Evolutionary conservation across 129 eudicot genomes (phyloP).

Genomic region (Oenanthe sinensis): DNA sequence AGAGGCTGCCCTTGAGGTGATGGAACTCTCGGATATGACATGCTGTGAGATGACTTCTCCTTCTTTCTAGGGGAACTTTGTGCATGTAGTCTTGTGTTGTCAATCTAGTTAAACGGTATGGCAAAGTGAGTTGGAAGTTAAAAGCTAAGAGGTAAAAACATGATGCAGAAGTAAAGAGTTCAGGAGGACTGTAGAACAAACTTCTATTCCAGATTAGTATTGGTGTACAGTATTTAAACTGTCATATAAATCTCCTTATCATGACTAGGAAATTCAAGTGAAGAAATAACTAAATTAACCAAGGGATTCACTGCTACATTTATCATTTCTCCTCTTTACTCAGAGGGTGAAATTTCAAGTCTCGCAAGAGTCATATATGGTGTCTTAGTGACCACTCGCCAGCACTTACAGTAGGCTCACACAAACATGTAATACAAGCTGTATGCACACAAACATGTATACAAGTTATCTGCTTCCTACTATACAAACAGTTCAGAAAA

Average conservation of each 20-base stretch:
- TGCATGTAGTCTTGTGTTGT: conserved; percentile 12
- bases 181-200: not conserved
- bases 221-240: not conserved
- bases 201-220: not conserved
- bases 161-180: not conserved
- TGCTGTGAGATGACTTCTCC: conserved; percentile 35
- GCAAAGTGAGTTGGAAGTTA: not conserved
- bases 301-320: too few species aligned
- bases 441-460: not conserved
- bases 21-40: conserved; percentile 51
- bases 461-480: not conserved
- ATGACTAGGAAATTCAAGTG: too few species aligned
- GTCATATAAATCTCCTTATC: not conserved
- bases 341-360: too few species aligned
- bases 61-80: conserved; percentile 15
- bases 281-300: too few species aligned
- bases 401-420: not conserved
- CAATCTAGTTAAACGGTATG: conserved; percentile 30
- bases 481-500: not conserved
- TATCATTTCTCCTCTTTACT: not conserved
- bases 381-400: not conserved
- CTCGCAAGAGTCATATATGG: not conserved
- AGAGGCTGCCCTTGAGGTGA: conserved; percentile 30
- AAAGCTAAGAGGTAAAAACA: not conserved
- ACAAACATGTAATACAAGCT: not conserved